phyloP scores from a whole-genome alignment of 2,329 filamentous ascomycete genomes.

The Neonectria punicea region DNA sequence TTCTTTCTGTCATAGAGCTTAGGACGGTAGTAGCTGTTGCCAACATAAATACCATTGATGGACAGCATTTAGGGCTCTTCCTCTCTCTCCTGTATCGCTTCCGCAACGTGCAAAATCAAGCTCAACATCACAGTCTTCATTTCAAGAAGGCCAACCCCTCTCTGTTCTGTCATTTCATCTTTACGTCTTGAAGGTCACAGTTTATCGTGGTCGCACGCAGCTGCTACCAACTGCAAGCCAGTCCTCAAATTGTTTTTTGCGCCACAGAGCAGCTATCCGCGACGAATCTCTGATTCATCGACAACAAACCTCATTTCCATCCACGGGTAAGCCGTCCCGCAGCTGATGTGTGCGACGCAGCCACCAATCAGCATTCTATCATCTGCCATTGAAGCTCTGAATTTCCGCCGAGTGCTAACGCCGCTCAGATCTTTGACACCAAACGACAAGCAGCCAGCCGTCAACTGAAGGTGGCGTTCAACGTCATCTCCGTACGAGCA shows the following conservation, averaged over 20 bases:
- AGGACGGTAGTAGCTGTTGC: neutral
- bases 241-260: neutral
- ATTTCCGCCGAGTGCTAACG: neutral
- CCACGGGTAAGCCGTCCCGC: neutral
- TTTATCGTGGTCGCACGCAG: neutral
- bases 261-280: neutral
- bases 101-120: neutral
- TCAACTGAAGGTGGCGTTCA: neutral
- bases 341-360: neutral
- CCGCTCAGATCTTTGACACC: neutral
- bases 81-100: neutral
- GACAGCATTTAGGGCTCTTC: neutral
- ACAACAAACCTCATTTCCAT: neutral
- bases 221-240: neutral
- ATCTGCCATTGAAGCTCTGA: neutral
- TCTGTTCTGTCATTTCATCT: neutral
- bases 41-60: neutral
- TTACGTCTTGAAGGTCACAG: neutral
- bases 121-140: no score
- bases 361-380: neutral
- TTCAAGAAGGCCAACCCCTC: neutral
- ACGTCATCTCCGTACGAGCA: neutral
- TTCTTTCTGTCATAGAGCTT: neutral
- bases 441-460: neutral
- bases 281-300: conserved; percentile 4